phyloP scores from a whole-genome alignment of 2,329 filamentous ascomycete species.

The Aspergillus sp. region DNA sequence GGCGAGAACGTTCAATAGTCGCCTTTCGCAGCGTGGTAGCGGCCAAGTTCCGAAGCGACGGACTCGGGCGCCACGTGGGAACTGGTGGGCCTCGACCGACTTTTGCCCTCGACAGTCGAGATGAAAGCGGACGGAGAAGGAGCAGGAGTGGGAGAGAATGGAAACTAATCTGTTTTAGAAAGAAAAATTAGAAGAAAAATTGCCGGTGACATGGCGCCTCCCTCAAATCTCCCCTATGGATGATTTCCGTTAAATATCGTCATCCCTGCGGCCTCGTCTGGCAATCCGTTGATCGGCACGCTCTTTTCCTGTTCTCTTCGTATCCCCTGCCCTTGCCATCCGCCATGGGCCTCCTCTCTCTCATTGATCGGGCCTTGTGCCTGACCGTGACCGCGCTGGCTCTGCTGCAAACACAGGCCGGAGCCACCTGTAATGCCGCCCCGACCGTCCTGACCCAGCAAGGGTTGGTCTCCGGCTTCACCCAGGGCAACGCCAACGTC shows the following conservation, averaged over 20 bases:
- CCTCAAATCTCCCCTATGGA: not conserved
- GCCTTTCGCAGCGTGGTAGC: not conserved
- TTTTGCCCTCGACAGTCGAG: not conserved
- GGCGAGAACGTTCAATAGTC: not conserved
- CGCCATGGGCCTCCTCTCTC: constrained; percentile 13
- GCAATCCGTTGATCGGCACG: not conserved
- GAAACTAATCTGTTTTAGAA: not conserved
- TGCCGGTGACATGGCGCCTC: not conserved
- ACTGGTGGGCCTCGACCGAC: not conserved
- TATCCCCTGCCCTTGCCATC: not conserved
- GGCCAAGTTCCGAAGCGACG: not conserved
- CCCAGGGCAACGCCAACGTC: constrained; percentile 25
- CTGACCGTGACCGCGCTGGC: constrained; percentile 14
- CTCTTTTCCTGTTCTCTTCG: not conserved
- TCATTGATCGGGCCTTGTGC: constrained; percentile 7
- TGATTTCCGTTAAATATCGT: not conserved
- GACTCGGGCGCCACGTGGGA: not conserved
- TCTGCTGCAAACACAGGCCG: constrained; percentile 2
- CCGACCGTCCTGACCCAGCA: constrained; percentile 19
- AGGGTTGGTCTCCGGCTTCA: constrained; percentile 23
- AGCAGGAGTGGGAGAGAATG: not conserved
- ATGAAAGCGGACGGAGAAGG: not conserved
- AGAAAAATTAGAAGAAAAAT: not conserved
- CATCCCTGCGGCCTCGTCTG: not conserved
- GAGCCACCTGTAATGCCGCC: constrained; percentile 4